Evolutionary conservation across 139 green algal species (phyloP).

Genomic region (Trebouxia sp.): DNA sequence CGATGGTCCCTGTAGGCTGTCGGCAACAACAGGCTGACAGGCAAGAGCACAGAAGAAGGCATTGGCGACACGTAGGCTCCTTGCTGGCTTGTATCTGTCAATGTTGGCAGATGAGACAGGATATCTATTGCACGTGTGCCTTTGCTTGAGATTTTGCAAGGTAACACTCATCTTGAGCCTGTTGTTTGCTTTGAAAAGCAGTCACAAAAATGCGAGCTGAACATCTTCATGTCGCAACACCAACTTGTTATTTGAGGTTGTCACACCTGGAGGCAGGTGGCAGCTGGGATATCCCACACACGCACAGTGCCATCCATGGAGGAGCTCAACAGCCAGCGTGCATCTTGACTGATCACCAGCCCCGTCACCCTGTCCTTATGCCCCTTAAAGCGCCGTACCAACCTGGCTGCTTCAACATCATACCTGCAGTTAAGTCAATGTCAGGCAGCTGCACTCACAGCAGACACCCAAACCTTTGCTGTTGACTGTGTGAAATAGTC

Average conservation of each 20-base stretch:
- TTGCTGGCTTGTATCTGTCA: too few species aligned
- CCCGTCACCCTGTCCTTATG: constrained; percentile 84
- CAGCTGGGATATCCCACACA: constrained; percentile 87
- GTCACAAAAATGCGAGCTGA: too few species aligned
- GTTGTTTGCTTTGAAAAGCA: too few species aligned
- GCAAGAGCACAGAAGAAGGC: too few species aligned
- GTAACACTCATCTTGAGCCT: too few species aligned
- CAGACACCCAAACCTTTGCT: not conserved
- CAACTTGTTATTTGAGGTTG: not conserved
- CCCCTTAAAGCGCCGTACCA: constrained; percentile 84
- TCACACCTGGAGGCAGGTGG: constrained; percentile 32
- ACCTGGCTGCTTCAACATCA: constrained; percentile 43
- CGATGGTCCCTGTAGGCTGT: too few species aligned
- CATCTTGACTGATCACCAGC: constrained; percentile 74
- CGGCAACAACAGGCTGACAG: too few species aligned
- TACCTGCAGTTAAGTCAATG: constrained; percentile 32
- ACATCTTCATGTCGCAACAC: not conserved
- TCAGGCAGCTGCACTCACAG: not conserved
- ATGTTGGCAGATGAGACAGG: too few species aligned
- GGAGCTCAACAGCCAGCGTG: constrained; percentile 86
- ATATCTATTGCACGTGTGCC: too few species aligned
- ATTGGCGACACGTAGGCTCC: too few species aligned
- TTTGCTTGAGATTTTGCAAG: too few species aligned
- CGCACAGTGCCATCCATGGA: constrained; percentile 87
- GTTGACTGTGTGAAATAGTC: too few species aligned